Evolutionary conservation across 2,329 filamentous ascomycete genomes (phyloP).

Genomic region (Ophiostoma himal-ulmi): DNA sequence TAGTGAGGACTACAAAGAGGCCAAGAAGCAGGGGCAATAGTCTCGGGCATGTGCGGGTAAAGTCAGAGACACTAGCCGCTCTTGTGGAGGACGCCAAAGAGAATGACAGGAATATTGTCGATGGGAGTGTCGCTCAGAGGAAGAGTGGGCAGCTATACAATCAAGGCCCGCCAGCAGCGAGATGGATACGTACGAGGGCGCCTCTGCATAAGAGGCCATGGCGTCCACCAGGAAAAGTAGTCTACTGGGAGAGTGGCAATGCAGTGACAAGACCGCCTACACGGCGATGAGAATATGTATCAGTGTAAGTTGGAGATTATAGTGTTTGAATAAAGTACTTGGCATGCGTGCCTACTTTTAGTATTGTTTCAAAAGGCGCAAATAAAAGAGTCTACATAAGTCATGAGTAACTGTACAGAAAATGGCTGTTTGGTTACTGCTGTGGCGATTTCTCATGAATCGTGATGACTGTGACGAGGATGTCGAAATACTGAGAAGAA

Average conservation of each 20-base stretch:
- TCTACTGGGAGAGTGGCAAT: conserved; percentile 17
- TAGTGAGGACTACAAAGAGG: conserved; percentile 27
- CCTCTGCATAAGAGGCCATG: conserved; percentile 12
- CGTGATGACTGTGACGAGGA: no score
- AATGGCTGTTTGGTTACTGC: not conserved
- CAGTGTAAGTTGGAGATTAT: not conserved
- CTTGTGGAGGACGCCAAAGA: not conserved
- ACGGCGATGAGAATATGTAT: not conserved
- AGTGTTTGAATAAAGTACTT: not conserved
- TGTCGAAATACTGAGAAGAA: no score
- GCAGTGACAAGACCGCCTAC: not conserved
- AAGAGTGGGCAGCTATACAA: not conserved
- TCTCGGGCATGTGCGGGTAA: not conserved
- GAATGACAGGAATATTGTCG: not conserved
- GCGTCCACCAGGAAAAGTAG: conserved; percentile 15
- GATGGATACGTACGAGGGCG: not conserved
- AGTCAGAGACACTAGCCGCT: not conserved
- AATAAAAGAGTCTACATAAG: not conserved
- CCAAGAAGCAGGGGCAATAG: not conserved
- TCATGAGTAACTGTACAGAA: not conserved
- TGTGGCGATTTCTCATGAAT: no score
- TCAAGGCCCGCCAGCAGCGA: not conserved
- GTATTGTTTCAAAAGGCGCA: not conserved
- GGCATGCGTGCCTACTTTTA: not conserved
- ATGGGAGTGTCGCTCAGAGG: not conserved